Evolutionary conservation across 2,329 filamentous ascomycete species (phyloP).

Genomic region (Colletotrichum kahawae): DNA sequence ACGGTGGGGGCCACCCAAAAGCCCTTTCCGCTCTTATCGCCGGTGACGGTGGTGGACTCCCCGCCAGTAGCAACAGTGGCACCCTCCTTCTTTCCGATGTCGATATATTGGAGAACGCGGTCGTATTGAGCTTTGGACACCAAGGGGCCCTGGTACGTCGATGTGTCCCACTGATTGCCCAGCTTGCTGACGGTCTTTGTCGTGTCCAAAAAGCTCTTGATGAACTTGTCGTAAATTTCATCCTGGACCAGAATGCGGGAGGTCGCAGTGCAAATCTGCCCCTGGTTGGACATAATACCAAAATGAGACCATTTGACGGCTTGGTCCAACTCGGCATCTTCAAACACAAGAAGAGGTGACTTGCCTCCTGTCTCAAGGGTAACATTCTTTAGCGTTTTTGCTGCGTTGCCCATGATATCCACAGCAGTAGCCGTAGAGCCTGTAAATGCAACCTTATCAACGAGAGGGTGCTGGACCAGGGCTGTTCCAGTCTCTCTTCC

Average conservation of each 20-base stretch:
- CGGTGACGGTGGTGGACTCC: slow-evolving; percentile 32
- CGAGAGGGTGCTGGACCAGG: slow-evolving; percentile 67
- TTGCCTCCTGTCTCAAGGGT: slow-evolving; percentile 73
- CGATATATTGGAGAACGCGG: slow-evolving; percentile 71
- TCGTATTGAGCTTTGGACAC: slow-evolving; percentile 75
- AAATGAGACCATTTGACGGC: slow-evolving; percentile 64
- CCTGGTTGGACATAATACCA: not conserved
- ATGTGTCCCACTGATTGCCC: slow-evolving; percentile 70
- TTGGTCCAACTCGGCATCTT: slow-evolving; percentile 69
- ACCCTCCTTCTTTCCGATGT: slow-evolving; percentile 71
- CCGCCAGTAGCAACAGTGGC: slow-evolving; percentile 70
- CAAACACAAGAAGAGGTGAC: slow-evolving; percentile 67
- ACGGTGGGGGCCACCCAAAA: slow-evolving; percentile 52
- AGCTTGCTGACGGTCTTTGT: not conserved
- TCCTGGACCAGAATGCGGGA: not conserved
- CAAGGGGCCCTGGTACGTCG: slow-evolving; percentile 77
- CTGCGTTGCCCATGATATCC: slow-evolving; percentile 77
- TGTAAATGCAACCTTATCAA: slow-evolving; percentile 84
- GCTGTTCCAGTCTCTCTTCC: slow-evolving; percentile 72
- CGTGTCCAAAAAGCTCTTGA: slow-evolving; percentile 57
- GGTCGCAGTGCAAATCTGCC: not conserved
- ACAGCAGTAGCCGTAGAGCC: slow-evolving; percentile 75
- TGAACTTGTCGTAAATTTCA: slow-evolving; percentile 64
- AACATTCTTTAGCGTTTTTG: slow-evolving; percentile 67
- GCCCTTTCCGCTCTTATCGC: slow-evolving; percentile 36